Evolutionary conservation across 2,329 filamentous ascomycete genomes (phyloP), one percentile per base, ranked within the genome.

Genomic region (Phialemoniopsis sp.): DNA sequence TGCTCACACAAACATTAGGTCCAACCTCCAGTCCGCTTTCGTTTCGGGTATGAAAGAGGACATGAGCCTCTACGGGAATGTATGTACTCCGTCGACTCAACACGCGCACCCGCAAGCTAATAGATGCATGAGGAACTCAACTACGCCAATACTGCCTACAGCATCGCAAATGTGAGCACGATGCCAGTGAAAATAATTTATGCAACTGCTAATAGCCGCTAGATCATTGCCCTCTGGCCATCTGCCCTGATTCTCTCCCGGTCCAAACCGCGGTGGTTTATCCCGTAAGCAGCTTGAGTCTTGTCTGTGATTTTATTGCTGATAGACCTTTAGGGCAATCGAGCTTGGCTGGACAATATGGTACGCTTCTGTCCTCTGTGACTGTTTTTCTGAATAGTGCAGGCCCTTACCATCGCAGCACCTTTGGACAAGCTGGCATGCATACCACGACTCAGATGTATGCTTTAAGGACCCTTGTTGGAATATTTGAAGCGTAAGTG

Each of bases 41-140:
- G 44, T 46, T 6, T 42, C 39, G 1, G 44, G 44, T 13, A 46
- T 46, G 44, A 32, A 46, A 21, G 44, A 46, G 29, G 42, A 46
- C 8, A 8, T 46, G 29, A 2, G 8, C n/a, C 39, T 46, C 9
- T 46, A 32, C 9, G 42, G 44, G 15, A 46, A 46, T 34, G 44
- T 44, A 29, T 17, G 42, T 14, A 31, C 7, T 34, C 32, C 15
- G 4, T 5, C 32, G 18, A 9, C 8, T 13, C 2, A 12, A 7
- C 13, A 8, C 8, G 12, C 8, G n/a, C 34, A n/a, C n/a, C n/a
- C n/a, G n/a, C n/a, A n/a, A n/a, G n/a, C n/a, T n/a, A n/a, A n/a
- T n/a, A n/a, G n/a, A n/a, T n/a, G n/a, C n/a, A n/a, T n/a, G n/a
- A 44, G 39, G 18, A 46, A 38, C 34, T 46, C 21, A 46, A 46